Evolutionary conservation across 805 yeast species (phyloP), one percentile per base, ranked within the genome.

Genomic region (Metschnikowia amazonensis): DNA sequence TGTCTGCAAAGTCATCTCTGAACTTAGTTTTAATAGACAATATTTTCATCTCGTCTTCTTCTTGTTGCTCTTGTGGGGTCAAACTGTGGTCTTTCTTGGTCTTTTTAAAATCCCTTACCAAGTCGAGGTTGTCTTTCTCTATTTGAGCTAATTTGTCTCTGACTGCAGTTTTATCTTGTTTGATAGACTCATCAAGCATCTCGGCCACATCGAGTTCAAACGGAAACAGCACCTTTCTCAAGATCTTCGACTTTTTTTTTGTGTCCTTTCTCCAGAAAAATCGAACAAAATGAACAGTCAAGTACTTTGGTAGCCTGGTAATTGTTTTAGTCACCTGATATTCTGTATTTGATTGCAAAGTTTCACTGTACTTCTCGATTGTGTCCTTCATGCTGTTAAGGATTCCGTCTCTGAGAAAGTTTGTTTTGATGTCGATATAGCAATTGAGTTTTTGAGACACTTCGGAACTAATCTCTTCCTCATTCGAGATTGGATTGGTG

Each of bases 191-290:
- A 47, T 89, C 89, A 56, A 94, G 75, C 69, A 90, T 70, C 60
- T 90, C 97, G 14, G 90, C 78, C 32, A 89, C 74, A 63, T 94
- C 99, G 47, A 92, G 72, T 65, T 87, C 94, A 67, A 89, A 86
- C 34, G 99, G 99, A 70, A 94, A 94, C 52, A 84, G 86, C 21
- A 94, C 99, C 69, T 85, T 89, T 63, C 99, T 82, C 63, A 94
- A 75, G 62, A 94, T 94, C 68, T 94, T 94, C 16, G 96, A 86
- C 70, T 94, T 94, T 67, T 85, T 86, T 53, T 80, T 80, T 3
- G 95, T 86, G 47, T 92, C 95, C 61, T 92, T 80, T 63, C 92
- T 87, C 99, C 99, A 94, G 66, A 82, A 94, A 63, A 94, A 94
- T 60, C 99, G 79, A 51, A 94, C 94, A 67, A 86, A 94, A 63